phyloP scores from a whole-genome alignment of 1,139 yeast genomes.

The Yamadazyma taylorii region DNA sequence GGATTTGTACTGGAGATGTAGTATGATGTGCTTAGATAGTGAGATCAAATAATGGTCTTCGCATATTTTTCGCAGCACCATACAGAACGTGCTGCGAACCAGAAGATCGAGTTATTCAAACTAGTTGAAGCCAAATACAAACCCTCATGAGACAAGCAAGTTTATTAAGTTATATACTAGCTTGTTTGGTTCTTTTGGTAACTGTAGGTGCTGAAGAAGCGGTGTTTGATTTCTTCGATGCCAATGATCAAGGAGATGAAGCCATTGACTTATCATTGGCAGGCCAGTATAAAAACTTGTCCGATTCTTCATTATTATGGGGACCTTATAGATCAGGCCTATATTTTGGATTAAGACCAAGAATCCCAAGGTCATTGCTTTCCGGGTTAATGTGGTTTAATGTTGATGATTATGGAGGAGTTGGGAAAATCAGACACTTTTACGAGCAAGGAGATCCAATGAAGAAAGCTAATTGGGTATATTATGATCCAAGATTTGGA shows the following conservation, averaged over 20 bases:
- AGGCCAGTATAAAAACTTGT: constrained; percentile 25
- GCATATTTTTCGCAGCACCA: too few relatives aligned
- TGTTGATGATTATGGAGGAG: constrained; percentile 56
- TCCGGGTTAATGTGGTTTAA: constrained; percentile 92
- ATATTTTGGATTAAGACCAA: constrained; percentile 83
- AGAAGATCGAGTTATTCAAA: too few relatives aligned
- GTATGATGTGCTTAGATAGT: too few relatives aligned
- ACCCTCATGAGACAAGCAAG: not conserved
- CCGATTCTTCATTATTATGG: constrained; percentile 58
- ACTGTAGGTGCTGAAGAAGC: constrained; percentile 1
- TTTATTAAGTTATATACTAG: not conserved
- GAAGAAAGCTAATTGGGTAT: constrained; percentile 80
- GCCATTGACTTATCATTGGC: constrained; percentile 15
- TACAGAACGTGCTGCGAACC: too few relatives aligned
- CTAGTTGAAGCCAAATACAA: too few relatives aligned
- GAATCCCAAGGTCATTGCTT: constrained; percentile 71
- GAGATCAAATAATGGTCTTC: not conserved
- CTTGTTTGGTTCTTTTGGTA: not conserved
- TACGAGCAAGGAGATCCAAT: constrained; percentile 77
- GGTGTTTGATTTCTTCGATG: constrained; percentile 7
- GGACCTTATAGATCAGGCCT: constrained; percentile 91
- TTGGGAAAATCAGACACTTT: constrained; percentile 69
- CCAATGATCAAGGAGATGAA: constrained; percentile 1
- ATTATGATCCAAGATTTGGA: constrained; percentile 84
- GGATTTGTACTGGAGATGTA: not conserved